phyloP scores from a whole-genome alignment of 352 stramenopile species.

The Thraustochytrium sp. region DNA sequence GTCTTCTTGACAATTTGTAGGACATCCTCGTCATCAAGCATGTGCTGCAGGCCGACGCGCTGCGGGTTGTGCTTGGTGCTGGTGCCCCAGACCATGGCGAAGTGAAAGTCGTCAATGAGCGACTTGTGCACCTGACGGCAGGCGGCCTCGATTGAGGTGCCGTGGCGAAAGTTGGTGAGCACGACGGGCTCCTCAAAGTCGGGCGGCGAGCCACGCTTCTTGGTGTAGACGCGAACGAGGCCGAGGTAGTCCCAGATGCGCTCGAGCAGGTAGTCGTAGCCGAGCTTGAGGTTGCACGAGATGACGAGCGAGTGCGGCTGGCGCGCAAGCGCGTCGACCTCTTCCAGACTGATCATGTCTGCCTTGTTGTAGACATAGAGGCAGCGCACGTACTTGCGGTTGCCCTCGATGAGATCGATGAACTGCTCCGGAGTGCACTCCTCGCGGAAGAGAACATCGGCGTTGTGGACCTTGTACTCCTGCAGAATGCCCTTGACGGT shows the following conservation, averaged over 20 bases:
- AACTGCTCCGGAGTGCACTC: slow-evolving; percentile 93
- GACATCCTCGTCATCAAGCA: slow-evolving; percentile 95
- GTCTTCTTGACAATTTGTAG: slow-evolving; percentile 97
- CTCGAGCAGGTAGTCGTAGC: slow-evolving; percentile 91
- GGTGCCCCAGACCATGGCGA: slow-evolving; percentile 93
- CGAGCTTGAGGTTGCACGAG: slow-evolving; percentile 84
- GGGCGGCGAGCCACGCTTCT: slow-evolving; percentile 85
- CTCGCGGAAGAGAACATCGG: slow-evolving; percentile 92
- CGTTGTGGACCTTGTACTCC: slow-evolving; percentile 97
- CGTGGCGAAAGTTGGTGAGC: slow-evolving; percentile 79
- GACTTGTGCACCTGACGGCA: slow-evolving; percentile 82
- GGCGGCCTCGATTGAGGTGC: slow-evolving; percentile 89
- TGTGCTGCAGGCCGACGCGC: slow-evolving; percentile 86
- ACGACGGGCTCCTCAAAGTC: slow-evolving; percentile 96
- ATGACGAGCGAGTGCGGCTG: slow-evolving; percentile 90
- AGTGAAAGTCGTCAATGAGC: slow-evolving; percentile 93
- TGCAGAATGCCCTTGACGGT: slow-evolving; percentile 62
- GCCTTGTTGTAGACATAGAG: slow-evolving; percentile 99
- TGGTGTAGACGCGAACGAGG: slow-evolving; percentile 97
- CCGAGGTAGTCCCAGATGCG: slow-evolving; percentile 96
- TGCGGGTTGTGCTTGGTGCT: slow-evolving; percentile 97
- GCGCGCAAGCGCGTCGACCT: slow-evolving; percentile 91
- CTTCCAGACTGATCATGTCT: slow-evolving; percentile 97
- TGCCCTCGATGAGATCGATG: slow-evolving; percentile 97
- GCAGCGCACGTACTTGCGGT: slow-evolving; percentile 96